Evolutionary conservation across 2,329 filamentous ascomycete species (phyloP).

Genomic region (Moelleriella libera): DNA sequence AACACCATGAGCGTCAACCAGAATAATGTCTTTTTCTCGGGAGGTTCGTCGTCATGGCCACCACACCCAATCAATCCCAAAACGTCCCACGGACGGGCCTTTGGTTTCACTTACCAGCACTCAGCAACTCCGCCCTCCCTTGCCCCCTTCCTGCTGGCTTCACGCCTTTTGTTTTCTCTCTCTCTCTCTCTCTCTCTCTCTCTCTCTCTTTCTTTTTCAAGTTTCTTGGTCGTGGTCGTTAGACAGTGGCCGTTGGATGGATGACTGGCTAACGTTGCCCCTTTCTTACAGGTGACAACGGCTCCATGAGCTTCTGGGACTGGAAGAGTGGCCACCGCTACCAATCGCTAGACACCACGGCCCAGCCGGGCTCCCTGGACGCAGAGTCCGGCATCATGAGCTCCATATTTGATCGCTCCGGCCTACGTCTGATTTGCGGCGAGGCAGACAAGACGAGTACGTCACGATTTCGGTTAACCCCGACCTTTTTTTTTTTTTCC

Average conservation of each 20-base stretch:
- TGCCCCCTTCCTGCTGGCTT: too few species aligned
- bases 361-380: slow-evolving; percentile 85
- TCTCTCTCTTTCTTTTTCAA: too few species aligned
- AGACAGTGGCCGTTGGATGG: neutral
- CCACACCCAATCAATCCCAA: neutral
- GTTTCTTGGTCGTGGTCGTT: too few species aligned
- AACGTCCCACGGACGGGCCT: too few species aligned
- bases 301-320: slow-evolving; percentile 95
- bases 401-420: slow-evolving; percentile 81
- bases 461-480: slow-evolving; percentile 10
- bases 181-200: too few species aligned
- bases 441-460: slow-evolving; percentile 90
- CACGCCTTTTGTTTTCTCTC: neutral
- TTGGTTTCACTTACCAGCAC: too few species aligned
- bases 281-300: slow-evolving; percentile 53
- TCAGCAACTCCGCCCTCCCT: too few species aligned
- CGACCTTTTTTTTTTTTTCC: neutral
- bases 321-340: slow-evolving; percentile 95
- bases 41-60: slow-evolving; percentile 31
- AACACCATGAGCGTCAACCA: slow-evolving; percentile 89
- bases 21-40: slow-evolving; percentile 88
- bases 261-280: neutral
- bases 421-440: slow-evolving; percentile 78
- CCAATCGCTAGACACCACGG: slow-evolving; percentile 78
- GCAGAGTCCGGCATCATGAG: slow-evolving; percentile 93